Conservation (phyloP, 805 yeast genomes). For the Candida stauntonica region DNA sequence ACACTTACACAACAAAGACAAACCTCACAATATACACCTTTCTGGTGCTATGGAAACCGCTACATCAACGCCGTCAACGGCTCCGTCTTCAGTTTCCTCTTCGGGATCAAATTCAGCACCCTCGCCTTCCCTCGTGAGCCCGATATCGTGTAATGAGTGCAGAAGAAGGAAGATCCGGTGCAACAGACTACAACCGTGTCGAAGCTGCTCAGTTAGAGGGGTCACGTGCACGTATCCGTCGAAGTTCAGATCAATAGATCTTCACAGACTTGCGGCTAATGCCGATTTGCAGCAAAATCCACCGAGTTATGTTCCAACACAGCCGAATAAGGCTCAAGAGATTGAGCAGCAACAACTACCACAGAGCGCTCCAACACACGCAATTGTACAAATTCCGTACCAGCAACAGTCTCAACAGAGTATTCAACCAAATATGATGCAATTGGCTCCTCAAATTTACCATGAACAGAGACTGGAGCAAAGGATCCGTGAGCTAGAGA, state of each 20-base stretch:
- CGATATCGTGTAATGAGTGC: slow-evolving; percentile 26
- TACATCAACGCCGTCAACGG: background rate
- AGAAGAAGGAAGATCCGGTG: slow-evolving; percentile 26
- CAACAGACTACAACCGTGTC: slow-evolving; percentile 17
- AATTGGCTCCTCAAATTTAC: background rate
- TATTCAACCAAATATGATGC: background rate
- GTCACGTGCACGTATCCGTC: slow-evolving; percentile 21
- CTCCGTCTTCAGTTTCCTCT: background rate
- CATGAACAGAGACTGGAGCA: slow-evolving; percentile 10
- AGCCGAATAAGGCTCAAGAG: too few species aligned
- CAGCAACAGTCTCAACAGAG: background rate
- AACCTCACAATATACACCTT: background rate
- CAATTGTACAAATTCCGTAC: too few species aligned
- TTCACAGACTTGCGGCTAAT: slow-evolving; percentile 8
- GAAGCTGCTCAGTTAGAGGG: slow-evolving; percentile 13
- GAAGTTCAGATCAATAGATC: slow-evolving; percentile 23
- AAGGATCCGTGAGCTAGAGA: slow-evolving; percentile 16
- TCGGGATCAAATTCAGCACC: too few species aligned
- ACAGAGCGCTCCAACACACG: background rate
- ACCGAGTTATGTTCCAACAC: background rate
- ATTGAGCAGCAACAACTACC: too few species aligned
- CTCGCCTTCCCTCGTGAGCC: slow-evolving; percentile 16
- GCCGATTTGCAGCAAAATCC: background rate
- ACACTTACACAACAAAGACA: too few species aligned
- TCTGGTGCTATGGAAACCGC: background rate